Base-by-base conservation (phyloP, 805 yeast species). In the Starmerella stigmatis region DNA sequence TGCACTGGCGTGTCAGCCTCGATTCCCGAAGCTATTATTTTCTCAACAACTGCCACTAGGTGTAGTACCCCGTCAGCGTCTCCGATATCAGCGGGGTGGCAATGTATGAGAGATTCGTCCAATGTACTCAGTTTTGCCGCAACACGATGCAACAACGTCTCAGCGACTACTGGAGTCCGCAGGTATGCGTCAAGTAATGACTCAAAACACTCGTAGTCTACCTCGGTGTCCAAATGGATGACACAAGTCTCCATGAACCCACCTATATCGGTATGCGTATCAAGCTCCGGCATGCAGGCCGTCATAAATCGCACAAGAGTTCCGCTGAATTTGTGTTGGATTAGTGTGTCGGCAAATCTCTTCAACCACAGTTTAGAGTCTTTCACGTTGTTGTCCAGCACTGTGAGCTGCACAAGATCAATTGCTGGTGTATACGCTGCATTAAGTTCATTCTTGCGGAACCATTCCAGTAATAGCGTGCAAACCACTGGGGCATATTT, bases 321-420 rank as follows among this genome's bases (percentile, higher is more conserved):
- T 4, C 40, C 40, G n/a, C 40, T 36, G 15, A 36, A 36, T n/a
- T 25, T 16, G 13, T 36, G 40, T 1, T 22, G 40, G n/a, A 47
- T 30, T 10, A 53, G 31, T 4, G 46, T 47, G 17, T 47, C 51
- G 1, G 42, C 46, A 23, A 52, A 44, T 9, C 49, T 13, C 25
- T 32, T 31, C 22, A 53, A 40, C 55, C 55, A 52, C 19, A 45
- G 41, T 17, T 37, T 39, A 1, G 51, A 51, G 33, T 52, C 54
- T 28, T 41, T 47, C 13, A 41, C 29, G 4, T 31, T 13, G 13
- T 37, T 26, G 26, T 52, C 52, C n/a, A 51, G 43, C 27, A 46
- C 41, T 3, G 55, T 54, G 7, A 40, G 36, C 27, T 47, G 48
- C 3, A 49, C 50, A 10, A 53, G 39, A 15, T 45, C 52, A 11